Evolutionary conservation across 257 asterid genomes (phyloP), one percentile per base, ranked within the genome.

Genomic region (Nicotiana knightiana): DNA sequence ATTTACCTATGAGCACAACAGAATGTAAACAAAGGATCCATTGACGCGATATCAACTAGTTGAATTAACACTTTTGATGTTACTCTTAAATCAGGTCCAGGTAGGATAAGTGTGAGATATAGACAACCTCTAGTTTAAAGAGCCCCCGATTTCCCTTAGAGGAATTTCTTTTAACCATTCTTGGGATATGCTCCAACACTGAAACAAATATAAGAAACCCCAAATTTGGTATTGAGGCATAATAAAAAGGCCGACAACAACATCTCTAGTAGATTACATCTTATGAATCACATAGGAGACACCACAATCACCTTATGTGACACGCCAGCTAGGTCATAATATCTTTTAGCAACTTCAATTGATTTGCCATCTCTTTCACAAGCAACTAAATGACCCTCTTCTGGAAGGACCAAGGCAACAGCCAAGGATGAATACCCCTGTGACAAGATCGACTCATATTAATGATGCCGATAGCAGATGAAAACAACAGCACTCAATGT

Each of bases 341-440:
- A 96, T 81, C 89, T 90, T 82, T 86, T 90, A 33, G 97, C 98
- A 83, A 96, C 93, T 86, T 94, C 97, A 58, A 96, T 86, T 54
- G 93, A 86, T 86, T 77, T 90, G 24, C 91, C 88, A 43, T 96
- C 97, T 85, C 95, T 90, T 87, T 96, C 99, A 81, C 99, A 96
- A 1, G 97, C 99, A 83, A 96, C 89, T 78, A 96, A 84, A 53
- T 83, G 91, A 67, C 98, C 98, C 37, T 92, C 92, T 87, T 91
- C 90, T 21, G 98, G 97, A 76, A 96, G 92, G 82, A 90, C 97
- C 86, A 92, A 81, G 82, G 98, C 98, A 81, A 96, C 86, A 35
- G 98, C 97, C 66, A 96, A 88, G 67, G 98, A 96, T n/a, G 99
- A 96, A 91, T 96, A 96, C 39, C 99, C 99, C 98, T 93, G 88